phyloP scores from a whole-genome alignment of 2,329 filamentous ascomycete genomes.

The Beauveria sp. region DNA sequence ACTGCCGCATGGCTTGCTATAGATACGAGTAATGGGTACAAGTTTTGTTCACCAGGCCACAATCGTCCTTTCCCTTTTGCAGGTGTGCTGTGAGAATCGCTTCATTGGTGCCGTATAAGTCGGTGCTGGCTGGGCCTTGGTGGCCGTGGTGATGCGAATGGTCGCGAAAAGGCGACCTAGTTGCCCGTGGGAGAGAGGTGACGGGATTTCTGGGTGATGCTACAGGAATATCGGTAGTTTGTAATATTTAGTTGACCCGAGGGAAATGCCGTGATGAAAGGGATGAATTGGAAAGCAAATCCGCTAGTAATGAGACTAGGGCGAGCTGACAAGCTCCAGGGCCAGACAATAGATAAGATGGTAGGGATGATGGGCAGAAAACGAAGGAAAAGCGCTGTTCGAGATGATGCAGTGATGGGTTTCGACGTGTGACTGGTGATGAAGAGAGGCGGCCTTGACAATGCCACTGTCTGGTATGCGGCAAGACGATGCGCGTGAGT shows the following conservation, averaged over 20 bases:
- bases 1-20: background rate
- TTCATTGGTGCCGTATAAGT: background rate
- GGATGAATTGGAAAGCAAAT: background rate
- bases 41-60: background rate
- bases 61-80: background rate
- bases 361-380: too few species aligned
- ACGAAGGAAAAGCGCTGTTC: too few species aligned
- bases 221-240: too few species aligned
- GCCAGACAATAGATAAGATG: background rate
- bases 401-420: background rate
- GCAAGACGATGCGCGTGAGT: background rate
- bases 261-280: too few species aligned
- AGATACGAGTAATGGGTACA: background rate
- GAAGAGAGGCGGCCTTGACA: background rate
- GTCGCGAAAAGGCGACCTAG: too few species aligned
- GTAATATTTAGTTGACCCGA: too few species aligned
- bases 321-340: background rate
- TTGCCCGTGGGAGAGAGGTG: too few species aligned
- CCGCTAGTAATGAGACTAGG: background rate
- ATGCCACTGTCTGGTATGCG: slow-evolving; percentile 2
- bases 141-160: too few species aligned
- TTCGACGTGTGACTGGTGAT: background rate
- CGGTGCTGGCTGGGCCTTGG: background rate
- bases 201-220: too few species aligned
- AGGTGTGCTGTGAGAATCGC: background rate